Evolutionary conservation across 176 grass and related monocot species (phyloP), one percentile per base, ranked within the genome.

Genomic region (Zoysia pacifica): DNA sequence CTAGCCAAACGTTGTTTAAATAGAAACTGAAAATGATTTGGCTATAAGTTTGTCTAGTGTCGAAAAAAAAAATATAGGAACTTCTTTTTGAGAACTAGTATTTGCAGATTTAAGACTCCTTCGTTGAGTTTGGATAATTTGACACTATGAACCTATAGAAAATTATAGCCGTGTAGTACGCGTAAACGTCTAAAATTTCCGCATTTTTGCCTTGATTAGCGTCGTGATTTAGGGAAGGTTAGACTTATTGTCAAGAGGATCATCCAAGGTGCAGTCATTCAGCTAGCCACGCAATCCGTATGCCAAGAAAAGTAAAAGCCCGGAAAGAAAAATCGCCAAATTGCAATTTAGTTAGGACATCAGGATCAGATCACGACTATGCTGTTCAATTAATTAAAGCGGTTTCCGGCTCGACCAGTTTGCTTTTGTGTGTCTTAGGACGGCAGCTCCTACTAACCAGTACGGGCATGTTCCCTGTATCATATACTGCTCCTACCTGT

Each of bases 301-400:
- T 68, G 42, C 62, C 49, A 62, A 12, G 14, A 54, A 86, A 74
- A 70, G 36, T 16, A 28, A 37, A 1, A 41, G 36, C 16, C 5
- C 38, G 69, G 16, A 6, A 63, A 46, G 35, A 7, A 62, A 63
- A 39, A 19, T 15, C 19, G 6, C 54, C 66, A 72, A 72, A 72
- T 72, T 72, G 73, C 37, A 76, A 58, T 59, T 59, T 87, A 49
- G 79, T 56, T 77, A 14, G 40, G 58, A n/a, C 48, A 59, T 82
- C 73, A 59, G 41, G 15, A 65, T 82, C 85, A 87, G 59, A 72
- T 64, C 56, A 82, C 59, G 54, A 73, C 6, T 56, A 65, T 12
- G 35, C 40, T 11, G 73, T 47, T 76, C 35, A 65, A 65, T 72
- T 64, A 41, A 82, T 76, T 78, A 35, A 80, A 63, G 69, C 19